Percentiles rank a stretch among this genome's conserved stretches.
Evolutionary conservation across 345 rosid genomes (phyloP).

Genomic region (Populus deltoides): DNA sequence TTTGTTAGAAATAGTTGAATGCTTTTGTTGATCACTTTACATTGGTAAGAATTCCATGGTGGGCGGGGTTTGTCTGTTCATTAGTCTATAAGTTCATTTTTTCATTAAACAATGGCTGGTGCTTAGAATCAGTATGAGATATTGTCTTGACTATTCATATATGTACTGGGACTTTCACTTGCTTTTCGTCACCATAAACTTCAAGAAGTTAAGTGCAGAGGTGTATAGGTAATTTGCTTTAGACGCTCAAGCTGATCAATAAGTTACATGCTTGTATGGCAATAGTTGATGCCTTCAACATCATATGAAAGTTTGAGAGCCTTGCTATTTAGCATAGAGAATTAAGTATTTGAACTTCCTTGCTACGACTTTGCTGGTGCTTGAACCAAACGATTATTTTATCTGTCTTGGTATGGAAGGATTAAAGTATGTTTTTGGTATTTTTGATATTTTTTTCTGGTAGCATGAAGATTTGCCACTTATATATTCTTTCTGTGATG

Average conservation of each 20-base stretch:
- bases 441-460: not conserved
- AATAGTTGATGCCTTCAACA: not conserved
- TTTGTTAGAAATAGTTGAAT: not conserved
- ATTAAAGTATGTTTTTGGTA: not conserved
- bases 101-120: not conserved
- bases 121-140: not conserved
- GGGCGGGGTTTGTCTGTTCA: not conserved
- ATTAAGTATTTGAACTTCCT: not conserved
- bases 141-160: not conserved
- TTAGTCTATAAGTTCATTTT: not conserved
- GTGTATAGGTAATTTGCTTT: not conserved
- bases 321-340: not conserved
- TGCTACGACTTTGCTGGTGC: not conserved
- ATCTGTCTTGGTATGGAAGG: not conserved
- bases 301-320: not conserved
- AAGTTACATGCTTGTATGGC: not conserved
- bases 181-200: not conserved
- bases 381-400: not conserved
- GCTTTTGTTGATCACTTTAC: not conserved
- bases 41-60: not conserved
- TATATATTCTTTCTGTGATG: not conserved
- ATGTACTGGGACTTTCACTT: not conserved
- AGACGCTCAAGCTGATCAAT: constrained; percentile 1
- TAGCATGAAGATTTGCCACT: not conserved
- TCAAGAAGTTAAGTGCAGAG: not conserved